Evolutionary conservation across 768 basidiomycete species (phyloP), one percentile per base, ranked within the genome.

Genomic region (Lactarius hatsudake): DNA sequence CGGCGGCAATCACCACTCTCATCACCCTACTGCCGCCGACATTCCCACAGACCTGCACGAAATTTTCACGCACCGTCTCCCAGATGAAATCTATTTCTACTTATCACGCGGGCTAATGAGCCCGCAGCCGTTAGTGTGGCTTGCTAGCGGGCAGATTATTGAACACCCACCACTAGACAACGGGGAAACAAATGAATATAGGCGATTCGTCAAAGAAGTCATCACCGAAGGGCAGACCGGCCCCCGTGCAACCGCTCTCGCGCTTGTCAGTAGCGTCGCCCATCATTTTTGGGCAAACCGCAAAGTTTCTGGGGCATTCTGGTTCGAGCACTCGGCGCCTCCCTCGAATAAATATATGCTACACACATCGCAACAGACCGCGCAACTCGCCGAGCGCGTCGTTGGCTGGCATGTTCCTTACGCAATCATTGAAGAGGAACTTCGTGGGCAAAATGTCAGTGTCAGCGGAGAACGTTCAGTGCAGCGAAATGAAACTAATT

Each of bases 71-170:
- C 81, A 93, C 77, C 89, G 94, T 55, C 83, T 99, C 30, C 96
- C 96, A 1, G 97, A 98, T 76, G 95, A 98, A 75, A 84, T 98
- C 66, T 98, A 96, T 80, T 98, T 89, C 77, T 97, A 98, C 76
- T 85, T 98, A 70, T 97, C 94, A 45, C 89, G 94, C 20, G 96
- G 97, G 6, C 84, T 98, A 17, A 76, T 98, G 61, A 87, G 88
- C 10, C 93, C 96, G 0, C 92, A 94, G 72, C 88, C 94, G 12
- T 84, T 98, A 28, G 90, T 95, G n/a, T 97, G 96, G 92, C 86
- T 99, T 66, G 94, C 93, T 18, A 87, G 84, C 30, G 94, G 94
- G 18, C 87, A 89, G 75, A 86, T 96, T 68, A 80, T 90, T 58
- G 93, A 98, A 74, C 87, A 87, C 64, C 88, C 91, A 4, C 96